Conservation (phyloP, 83 land plant genomes). For the Picea abies region DNA sequence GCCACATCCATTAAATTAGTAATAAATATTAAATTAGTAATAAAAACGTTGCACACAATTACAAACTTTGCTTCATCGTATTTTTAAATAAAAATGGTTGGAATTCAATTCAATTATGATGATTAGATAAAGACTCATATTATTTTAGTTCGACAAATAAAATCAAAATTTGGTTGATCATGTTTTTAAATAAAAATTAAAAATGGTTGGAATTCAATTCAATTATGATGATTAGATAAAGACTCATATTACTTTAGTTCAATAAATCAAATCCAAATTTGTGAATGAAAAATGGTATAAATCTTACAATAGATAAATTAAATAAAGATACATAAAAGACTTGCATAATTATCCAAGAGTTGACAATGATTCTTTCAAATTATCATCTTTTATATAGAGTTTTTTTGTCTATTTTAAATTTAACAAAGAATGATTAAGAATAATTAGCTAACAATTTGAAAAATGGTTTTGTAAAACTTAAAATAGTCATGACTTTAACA, state of each 20-base stretch:
- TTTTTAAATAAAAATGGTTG: background rate
- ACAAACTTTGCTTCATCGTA: background rate
- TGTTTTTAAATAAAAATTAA: no score
- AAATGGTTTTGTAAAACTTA: background rate
- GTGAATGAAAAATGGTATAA: background rate
- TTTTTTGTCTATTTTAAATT: conserved; percentile 61
- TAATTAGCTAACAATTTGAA: background rate
- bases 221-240: background rate
- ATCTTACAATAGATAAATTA: background rate
- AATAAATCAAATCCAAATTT: background rate
- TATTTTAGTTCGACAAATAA: background rate
- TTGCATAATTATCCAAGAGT: conserved; percentile 66
- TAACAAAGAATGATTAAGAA: background rate
- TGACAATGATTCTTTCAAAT: conserved; percentile 78
- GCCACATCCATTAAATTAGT: conserved; percentile 91
- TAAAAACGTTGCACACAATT: conserved; percentile 49
- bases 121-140: background rate
- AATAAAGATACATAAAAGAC: background rate
- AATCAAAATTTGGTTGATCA: no score
- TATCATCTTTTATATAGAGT: conserved; percentile 84
- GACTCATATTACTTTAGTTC: background rate
- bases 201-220: background rate
- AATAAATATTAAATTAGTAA: conserved; percentile 37
- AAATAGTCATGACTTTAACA: background rate
- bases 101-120: background rate